A percentile compares a stretch with the other conserved stretches of the same genome.
Evolutionary conservation across 441 rosid genomes (phyloP).

Genomic region (Jatropha podagrica): DNA sequence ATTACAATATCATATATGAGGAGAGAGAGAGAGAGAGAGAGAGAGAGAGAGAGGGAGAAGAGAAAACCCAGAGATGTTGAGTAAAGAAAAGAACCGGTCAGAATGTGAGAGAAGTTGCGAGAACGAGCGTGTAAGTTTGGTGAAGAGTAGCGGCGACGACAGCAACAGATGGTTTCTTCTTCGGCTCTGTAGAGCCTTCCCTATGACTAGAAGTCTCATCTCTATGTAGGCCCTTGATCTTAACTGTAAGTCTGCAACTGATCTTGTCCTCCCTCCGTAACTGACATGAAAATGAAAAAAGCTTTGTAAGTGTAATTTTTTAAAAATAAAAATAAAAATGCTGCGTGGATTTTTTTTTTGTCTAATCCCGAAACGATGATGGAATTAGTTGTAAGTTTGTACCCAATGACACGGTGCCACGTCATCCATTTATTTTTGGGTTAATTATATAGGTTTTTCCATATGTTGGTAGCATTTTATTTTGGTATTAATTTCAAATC

Average conservation of each 20-base stretch:
- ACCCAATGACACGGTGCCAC: no score
- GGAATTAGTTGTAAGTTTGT: no score
- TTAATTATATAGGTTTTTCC: no score
- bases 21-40: not conserved
- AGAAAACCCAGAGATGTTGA: not conserved
- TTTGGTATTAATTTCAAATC: no score
- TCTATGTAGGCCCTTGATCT: not conserved
- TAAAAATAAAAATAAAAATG: no score
- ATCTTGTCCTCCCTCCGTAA: not conserved
- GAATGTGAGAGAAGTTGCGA: slow-evolving; percentile 27
- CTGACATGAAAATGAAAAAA: not conserved
- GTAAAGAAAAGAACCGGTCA: slow-evolving; percentile 9
- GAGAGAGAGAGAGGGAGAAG: not conserved
- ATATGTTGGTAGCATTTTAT: no score
- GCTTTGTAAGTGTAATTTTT: no score
- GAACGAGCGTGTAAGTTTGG: slow-evolving; percentile 30
- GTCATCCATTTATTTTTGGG: no score
- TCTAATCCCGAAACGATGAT: no score
- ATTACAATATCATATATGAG: not conserved
- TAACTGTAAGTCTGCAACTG: not conserved
- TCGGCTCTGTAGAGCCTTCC: slow-evolving; percentile 22
- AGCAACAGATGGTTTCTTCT: slow-evolving; percentile 16
- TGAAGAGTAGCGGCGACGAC: not conserved
- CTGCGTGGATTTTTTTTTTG: no score
- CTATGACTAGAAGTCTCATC: slow-evolving; percentile 20